Percentiles rank a stretch among this genome's conserved stretches.
These are phyloP conservation scores for Colletotrichum abscissum DNA, from an alignment of 2,329 filamentous ascomycete genomes.

Conservation along the genomic window DNA sequence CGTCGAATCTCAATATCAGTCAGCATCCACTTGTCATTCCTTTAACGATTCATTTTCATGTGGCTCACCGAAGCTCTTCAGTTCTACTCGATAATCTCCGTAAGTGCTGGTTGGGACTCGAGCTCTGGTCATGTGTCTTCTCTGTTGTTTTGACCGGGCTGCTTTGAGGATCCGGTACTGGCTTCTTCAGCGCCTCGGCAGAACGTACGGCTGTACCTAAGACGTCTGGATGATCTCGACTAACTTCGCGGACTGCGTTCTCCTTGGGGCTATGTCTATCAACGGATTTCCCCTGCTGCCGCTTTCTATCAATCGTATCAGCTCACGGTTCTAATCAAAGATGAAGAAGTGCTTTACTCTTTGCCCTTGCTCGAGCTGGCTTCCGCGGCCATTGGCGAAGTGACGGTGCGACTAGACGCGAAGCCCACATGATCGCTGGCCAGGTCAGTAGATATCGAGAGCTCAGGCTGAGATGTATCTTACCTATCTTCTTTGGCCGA, in stretches of 20 bases:
- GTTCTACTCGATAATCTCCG: background rate
- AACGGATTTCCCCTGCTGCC: background rate
- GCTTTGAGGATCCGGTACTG: background rate
- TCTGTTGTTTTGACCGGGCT: background rate
- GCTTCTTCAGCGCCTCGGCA: background rate
- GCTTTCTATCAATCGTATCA: background rate
- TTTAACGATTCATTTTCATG: background rate
- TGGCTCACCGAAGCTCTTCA: background rate
- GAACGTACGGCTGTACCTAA: background rate
- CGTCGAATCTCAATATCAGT: background rate
- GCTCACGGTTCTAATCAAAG: background rate
- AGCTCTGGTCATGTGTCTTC: background rate
- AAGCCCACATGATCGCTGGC: background rate
- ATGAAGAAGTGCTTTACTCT: background rate
- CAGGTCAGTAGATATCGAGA: background rate
- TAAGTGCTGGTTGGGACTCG: background rate
- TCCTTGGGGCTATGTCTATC: background rate
- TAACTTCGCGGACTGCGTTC: background rate
- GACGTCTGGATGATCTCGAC: background rate
- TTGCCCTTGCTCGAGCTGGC: background rate
- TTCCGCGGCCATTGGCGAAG: conserved; percentile 19
- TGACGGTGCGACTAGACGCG: background rate
- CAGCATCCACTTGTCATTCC: background rate
- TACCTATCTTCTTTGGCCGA: background rate
- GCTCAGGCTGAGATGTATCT: background rate